A percentile compares a stretch with the other conserved stretches of the same genome.
Evolutionary conservation across 805 yeast species (phyloP).

Genomic region (Nakazawaea laoshanensis): DNA sequence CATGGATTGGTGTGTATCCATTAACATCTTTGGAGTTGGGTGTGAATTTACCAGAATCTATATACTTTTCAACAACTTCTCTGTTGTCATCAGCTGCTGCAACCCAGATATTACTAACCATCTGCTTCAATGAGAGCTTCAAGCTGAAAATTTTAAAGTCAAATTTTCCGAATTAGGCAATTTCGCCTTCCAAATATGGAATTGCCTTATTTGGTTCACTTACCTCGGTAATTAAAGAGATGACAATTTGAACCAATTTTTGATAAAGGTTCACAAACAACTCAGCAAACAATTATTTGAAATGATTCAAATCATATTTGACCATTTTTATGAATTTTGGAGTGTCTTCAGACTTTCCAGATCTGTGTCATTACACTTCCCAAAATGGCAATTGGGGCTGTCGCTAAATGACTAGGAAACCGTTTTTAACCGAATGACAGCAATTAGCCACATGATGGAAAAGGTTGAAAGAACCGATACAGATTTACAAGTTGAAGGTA

Average conservation of each 20-base stretch:
- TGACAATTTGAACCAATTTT: not conserved
- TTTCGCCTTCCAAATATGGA: too few relatives aligned
- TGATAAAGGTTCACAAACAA: too few relatives aligned
- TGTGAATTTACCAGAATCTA: constrained; percentile 42
- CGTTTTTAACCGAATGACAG: too few relatives aligned
- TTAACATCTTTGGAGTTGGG: constrained; percentile 80
- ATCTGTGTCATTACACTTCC: too few relatives aligned
- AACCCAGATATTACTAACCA: constrained; percentile 72
- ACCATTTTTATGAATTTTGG: too few relatives aligned
- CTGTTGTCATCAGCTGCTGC: constrained; percentile 85
- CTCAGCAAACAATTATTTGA: too few relatives aligned
- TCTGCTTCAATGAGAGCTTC: not conserved
- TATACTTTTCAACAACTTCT: constrained; percentile 44
- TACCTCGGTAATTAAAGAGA: too few relatives aligned
- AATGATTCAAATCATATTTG: too few relatives aligned
- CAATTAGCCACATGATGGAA: constrained; percentile 3
- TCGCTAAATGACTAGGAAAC: too few relatives aligned
- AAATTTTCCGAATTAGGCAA: not conserved
- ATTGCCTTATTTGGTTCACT: too few relatives aligned
- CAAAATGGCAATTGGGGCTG: too few relatives aligned
- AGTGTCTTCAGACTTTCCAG: too few relatives aligned
- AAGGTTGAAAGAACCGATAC: constrained; percentile 1
- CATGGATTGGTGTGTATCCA: constrained; percentile 96
- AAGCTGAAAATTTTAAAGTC: not conserved
- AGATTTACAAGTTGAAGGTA: constrained; percentile 2